Conservation (phyloP, 1,284 basidiomycete species). For the Heterobasidion irregulare region DNA sequence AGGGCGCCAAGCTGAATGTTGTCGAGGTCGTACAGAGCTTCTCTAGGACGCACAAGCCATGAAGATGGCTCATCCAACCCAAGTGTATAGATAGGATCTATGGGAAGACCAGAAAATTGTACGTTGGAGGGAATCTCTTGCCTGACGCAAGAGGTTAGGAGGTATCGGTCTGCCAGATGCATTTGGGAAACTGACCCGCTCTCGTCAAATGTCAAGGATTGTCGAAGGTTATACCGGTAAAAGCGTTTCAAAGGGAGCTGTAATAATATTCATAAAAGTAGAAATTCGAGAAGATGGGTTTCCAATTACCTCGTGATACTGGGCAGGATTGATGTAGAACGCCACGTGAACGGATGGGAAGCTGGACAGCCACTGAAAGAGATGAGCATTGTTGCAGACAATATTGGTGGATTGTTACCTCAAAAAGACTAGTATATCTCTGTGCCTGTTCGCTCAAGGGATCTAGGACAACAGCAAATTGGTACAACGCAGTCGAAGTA, state of each 20-base stretch:
- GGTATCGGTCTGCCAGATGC: not conserved
- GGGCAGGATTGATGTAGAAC: constrained; percentile 69
- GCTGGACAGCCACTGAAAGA: constrained; percentile 40
- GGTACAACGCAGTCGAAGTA: constrained; percentile 56
- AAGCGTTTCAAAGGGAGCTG: constrained; percentile 92
- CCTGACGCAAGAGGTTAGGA: constrained; percentile 23
- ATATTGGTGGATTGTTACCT: constrained; percentile 35
- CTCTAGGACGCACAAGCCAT: constrained; percentile 88
- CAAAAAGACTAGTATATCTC: constrained; percentile 72
- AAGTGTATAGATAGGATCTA: constrained; percentile 82
- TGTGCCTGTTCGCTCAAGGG: constrained; percentile 84
- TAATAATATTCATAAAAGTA: not conserved
- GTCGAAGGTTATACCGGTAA: constrained; percentile 73
- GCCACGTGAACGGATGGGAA: constrained; percentile 62
- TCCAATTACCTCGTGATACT: constrained; percentile 49
- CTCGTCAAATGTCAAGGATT: constrained; percentile 57
- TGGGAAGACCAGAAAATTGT: constrained; percentile 45
- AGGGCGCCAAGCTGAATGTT: constrained; percentile 83
- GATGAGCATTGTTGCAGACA: constrained; percentile 1
- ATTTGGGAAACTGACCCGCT: constrained; percentile 45
- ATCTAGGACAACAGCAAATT: constrained; percentile 74
- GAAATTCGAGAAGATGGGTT: not conserved
- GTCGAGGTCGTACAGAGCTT: constrained; percentile 90
- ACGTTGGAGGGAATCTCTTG: constrained; percentile 43
- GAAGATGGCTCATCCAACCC: constrained; percentile 84